Evolutionary conservation across 805 yeast genomes (phyloP).

Genomic region (Debaryomyces maramus): DNA sequence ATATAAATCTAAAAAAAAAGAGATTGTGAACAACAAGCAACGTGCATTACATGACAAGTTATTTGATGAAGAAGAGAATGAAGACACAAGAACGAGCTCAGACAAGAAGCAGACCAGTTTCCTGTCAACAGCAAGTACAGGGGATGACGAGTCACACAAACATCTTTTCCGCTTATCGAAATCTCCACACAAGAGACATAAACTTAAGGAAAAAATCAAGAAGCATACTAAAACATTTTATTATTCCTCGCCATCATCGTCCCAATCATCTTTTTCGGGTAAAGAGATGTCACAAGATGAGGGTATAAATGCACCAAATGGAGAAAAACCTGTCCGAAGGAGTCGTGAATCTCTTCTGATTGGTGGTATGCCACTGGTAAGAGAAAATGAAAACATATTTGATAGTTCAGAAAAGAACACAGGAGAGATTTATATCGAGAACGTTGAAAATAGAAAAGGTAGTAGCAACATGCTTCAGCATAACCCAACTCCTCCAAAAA

Average conservation of each 20-base stretch:
- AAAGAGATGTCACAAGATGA: neutral
- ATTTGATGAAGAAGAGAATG: conserved; percentile 14
- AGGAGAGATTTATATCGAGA: neutral
- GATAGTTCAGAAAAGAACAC: neutral
- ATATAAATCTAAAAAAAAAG: neutral
- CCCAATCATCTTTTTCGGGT: neutral
- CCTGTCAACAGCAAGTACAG: neutral
- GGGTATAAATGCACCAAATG: neutral
- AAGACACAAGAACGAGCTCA: too few species aligned
- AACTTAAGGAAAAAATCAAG: conserved; percentile 10
- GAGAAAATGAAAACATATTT: neutral
- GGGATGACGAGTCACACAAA: neutral
- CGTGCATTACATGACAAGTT: conserved; percentile 33
- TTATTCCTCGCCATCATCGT: conserved; percentile 4
- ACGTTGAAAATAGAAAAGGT: neutral
- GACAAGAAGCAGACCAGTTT: neutral
- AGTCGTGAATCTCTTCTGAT: neutral
- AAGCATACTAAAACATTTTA: conserved; percentile 11
- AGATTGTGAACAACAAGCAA: neutral
- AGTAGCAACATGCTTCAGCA: neutral
- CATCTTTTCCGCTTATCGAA: conserved; percentile 4
- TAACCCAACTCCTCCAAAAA: neutral
- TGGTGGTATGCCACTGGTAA: neutral
- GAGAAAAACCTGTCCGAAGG: neutral
- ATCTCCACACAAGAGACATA: conserved; percentile 4